Conservation (phyloP, 1,139 yeast species). For the Geotrichum australiense region DNA sequence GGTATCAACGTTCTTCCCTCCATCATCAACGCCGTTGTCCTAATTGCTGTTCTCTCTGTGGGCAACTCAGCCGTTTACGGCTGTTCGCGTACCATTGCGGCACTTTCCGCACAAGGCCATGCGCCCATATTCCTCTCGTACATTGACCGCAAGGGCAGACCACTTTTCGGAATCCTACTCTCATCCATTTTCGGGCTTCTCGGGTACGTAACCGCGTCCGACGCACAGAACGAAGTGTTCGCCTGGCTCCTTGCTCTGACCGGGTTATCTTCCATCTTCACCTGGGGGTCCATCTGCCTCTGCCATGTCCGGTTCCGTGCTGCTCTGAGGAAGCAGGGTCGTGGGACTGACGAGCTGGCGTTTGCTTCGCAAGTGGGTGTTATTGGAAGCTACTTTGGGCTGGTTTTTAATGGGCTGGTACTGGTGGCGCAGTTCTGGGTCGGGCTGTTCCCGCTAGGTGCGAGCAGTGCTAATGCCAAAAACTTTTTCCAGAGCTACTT, state of each 20-base stretch:
- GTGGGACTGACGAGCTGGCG: constrained; percentile 57
- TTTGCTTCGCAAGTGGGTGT: constrained; percentile 67
- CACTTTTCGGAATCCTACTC: constrained; percentile 54
- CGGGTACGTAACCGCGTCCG: constrained; percentile 61
- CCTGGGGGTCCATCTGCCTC: constrained; percentile 67
- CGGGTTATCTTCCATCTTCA: constrained; percentile 69
- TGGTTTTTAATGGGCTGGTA: constrained; percentile 51
- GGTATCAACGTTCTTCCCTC: constrained; percentile 56
- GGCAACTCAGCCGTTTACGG: constrained; percentile 74
- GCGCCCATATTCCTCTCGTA: constrained; percentile 67
- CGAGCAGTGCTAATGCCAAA: constrained; percentile 41
- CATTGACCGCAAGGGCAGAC: constrained; percentile 69
- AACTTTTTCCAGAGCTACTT: constrained; percentile 44
- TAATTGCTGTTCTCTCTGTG: constrained; percentile 59
- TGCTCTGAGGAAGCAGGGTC: constrained; percentile 55
- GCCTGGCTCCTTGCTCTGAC: constrained; percentile 74
- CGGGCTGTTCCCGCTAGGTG: constrained; percentile 48
- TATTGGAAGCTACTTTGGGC: constrained; percentile 60
- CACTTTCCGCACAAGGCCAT: constrained; percentile 71
- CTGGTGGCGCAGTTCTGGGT: constrained; percentile 57
- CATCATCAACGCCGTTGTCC: constrained; percentile 64
- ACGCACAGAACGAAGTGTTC: constrained; percentile 62
- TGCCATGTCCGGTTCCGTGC: constrained; percentile 58
- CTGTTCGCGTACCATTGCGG: constrained; percentile 72
- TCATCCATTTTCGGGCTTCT: constrained; percentile 58